Evolutionary conservation across 2,329 filamentous ascomycete genomes (phyloP), one percentile per base, ranked within the genome.

Genomic region (Camillea tinctor): DNA sequence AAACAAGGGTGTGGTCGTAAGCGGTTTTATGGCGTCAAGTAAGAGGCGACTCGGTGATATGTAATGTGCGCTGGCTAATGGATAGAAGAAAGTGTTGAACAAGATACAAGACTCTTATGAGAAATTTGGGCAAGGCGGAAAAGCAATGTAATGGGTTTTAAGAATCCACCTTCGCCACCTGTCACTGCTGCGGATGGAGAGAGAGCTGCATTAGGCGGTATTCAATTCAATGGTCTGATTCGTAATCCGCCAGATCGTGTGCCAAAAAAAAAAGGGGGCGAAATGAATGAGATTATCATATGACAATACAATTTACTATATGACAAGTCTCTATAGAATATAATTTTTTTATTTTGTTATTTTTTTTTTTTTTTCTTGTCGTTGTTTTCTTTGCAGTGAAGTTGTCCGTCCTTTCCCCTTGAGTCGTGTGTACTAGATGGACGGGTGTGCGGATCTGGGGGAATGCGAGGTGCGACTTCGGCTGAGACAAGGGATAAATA

Each of bases 171-270:
- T 22, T 53, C 57, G 64, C 60, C 55, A 59, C 57, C 52, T 62
- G 64, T 60, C 62, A 64, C 55, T 44, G 60, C 55, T 59, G 6
- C 36, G 36, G 36, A 44, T 44, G 36, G 55, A 49, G 56, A 59
- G 19, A 58, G 57, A 49, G 64, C 63, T 64, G 62, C 59, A 62
- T 63, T 66, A 62, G 64, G 26, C 60, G 23, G 21, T 56, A 9
- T n/a, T 40, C 36, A 56, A 36, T 57, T 59, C 20, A 51, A 54
- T 55, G 40, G 51, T 50, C 54, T 36, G 54, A 57, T 59, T 54
- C 56, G 63, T 36, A 55, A 60, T 58, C 58, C 51, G 58, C 58
- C 51, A 22, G 57, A 60, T 59, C 59, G 57, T 58, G 50, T 51
- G 26, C 49, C 19, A 8, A 22, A 8, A 26, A 30, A n/a, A 49